Base-by-base conservation (phyloP, 208 protist genomes). In the Leishmania tropica region DNA sequence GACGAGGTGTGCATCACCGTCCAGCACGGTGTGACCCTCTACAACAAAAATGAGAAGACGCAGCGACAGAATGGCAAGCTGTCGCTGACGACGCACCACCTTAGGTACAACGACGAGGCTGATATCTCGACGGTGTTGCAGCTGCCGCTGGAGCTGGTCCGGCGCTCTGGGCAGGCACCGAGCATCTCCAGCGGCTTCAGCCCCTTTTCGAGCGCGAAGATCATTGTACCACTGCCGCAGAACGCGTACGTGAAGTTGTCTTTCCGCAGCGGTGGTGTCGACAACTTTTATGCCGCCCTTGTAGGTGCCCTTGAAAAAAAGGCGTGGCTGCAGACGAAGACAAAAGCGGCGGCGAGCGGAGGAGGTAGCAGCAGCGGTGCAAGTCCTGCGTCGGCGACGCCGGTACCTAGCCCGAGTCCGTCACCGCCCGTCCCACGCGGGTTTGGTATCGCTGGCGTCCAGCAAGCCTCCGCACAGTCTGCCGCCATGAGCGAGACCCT, bases 401-500 rank as follows among this genome's bases (percentile, higher is more conserved):
- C 54, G 48, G 28, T 8, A 40, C 37, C 51, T 0, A 77, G 45
- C 17, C 53, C 35, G 53, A 54, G 70, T 53, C 42, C 45, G 24
- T 37, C 76, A n/a, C 76, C 60, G 0, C n/a, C 76, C 47, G 83
- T 85, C 35, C 89, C 94, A 2, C 85, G 89, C 37, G 88, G 90
- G 48, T 86, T 95, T 0, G 94, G 94, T 45, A 95, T 97, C 56
- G 90, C 92, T 5, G 94, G 92, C 67, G 87, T 97, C 19, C 92
- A 96, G 88, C 86, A 90, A 48, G 85, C 76, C 6, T 90, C 89
- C 17, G 80, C 83, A 54, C 85, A 95, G 82, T 85, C 83, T 5
- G 83, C 85, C 24, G 78, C 88, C 70, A 79, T 94, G 87, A 70
- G 77, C 65, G 90, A 91, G 35, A 91, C 92, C 0, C 82, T 97